Evolutionary conservation across 768 basidiomycete genomes (phyloP).

Genomic region (Glaciozyma martinii): DNA sequence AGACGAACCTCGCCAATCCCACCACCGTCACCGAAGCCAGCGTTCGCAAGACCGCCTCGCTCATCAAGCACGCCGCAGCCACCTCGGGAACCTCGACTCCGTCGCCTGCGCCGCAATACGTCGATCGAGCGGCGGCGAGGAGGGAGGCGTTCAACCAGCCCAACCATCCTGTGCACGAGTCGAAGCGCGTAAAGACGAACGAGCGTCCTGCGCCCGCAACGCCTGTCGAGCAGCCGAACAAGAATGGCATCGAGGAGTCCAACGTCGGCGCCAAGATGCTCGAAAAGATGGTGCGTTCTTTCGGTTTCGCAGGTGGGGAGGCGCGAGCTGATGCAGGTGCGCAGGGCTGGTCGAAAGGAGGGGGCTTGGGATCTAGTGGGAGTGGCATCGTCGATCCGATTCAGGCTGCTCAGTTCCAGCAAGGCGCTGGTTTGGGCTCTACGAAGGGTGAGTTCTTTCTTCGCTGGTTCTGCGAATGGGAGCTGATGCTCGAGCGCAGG

Average conservation of each 20-base stretch:
- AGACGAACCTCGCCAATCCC: conserved; percentile 73
- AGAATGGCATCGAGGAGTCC: conserved; percentile 66
- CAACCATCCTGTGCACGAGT: conserved; percentile 60
- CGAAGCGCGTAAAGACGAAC: conserved; percentile 46
- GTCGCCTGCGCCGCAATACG: conserved; percentile 57
- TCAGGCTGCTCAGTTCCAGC: conserved; percentile 65
- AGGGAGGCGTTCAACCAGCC: conserved; percentile 86
- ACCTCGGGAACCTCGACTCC: conserved; percentile 40
- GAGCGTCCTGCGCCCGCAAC: conserved; percentile 50
- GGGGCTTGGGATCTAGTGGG: conserved; percentile 70
- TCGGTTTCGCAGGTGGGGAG: background rate
- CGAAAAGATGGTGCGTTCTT: conserved; percentile 72
- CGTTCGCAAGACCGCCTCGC: conserved; percentile 60
- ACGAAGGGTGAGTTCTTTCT: conserved; percentile 17
- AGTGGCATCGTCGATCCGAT: conserved; percentile 84
- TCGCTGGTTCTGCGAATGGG: background rate
- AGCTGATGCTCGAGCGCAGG: conserved; percentile 3
- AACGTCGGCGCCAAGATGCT: conserved; percentile 89
- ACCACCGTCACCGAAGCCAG: conserved; percentile 44
- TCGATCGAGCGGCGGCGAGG: conserved; percentile 88
- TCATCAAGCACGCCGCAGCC: conserved; percentile 40
- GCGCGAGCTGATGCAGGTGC: background rate
- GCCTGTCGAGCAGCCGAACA: conserved; percentile 55
- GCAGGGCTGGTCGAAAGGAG: conserved; percentile 84
- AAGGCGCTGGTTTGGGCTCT: conserved; percentile 74